A percentile compares a stretch with the other conserved stretches of the same genome.
phyloP scores from a whole-genome alignment of 2,329 filamentous ascomycete genomes.

The Fusarium sambucinum region DNA sequence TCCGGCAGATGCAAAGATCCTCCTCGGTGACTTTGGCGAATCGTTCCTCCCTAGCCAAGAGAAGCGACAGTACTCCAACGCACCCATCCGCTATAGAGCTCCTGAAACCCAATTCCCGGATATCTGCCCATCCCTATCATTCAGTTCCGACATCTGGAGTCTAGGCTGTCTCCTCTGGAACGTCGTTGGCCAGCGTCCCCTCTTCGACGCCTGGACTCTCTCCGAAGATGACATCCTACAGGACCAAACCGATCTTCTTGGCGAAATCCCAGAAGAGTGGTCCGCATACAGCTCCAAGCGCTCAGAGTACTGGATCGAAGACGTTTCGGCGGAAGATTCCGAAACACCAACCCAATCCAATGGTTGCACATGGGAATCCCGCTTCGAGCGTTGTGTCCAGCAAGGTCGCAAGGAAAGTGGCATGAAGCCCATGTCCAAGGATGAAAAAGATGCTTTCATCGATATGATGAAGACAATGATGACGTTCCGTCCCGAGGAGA shows the following conservation, averaged over 20 bases:
- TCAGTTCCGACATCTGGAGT: slow-evolving; percentile 41
- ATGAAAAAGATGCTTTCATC: slow-evolving; percentile 38
- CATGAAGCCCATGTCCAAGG: slow-evolving; percentile 29
- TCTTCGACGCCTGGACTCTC: slow-evolving; percentile 41
- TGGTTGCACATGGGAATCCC: slow-evolving; percentile 27
- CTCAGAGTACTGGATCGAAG: slow-evolving; percentile 34
- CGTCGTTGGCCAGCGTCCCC: slow-evolving; percentile 33
- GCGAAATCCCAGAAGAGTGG: slow-evolving; percentile 40
- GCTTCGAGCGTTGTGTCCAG: slow-evolving; percentile 37
- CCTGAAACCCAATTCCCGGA: slow-evolving; percentile 41
- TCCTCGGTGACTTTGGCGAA: slow-evolving; percentile 42
- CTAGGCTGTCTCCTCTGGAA: slow-evolving; percentile 43
- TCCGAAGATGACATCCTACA: slow-evolving; percentile 40
- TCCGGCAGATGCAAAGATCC: slow-evolving; percentile 34
- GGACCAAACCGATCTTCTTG: slow-evolving; percentile 38
- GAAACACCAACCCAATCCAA: slow-evolving; percentile 2
- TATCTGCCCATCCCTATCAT: slow-evolving; percentile 32
- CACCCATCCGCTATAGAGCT: slow-evolving; percentile 37
- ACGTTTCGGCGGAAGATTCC: slow-evolving; percentile 15
- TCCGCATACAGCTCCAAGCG: slow-evolving; percentile 26
- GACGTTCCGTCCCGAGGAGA: slow-evolving; percentile 32
- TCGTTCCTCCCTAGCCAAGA: slow-evolving; percentile 34
- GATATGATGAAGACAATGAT: slow-evolving; percentile 43
- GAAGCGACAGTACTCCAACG: slow-evolving; percentile 37
- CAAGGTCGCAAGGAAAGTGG: slow-evolving; percentile 35